These are phyloP conservation scores for Anisogramma anomala DNA, from an alignment of 2,329 filamentous ascomycete species.

Conservation along the genomic window DNA sequence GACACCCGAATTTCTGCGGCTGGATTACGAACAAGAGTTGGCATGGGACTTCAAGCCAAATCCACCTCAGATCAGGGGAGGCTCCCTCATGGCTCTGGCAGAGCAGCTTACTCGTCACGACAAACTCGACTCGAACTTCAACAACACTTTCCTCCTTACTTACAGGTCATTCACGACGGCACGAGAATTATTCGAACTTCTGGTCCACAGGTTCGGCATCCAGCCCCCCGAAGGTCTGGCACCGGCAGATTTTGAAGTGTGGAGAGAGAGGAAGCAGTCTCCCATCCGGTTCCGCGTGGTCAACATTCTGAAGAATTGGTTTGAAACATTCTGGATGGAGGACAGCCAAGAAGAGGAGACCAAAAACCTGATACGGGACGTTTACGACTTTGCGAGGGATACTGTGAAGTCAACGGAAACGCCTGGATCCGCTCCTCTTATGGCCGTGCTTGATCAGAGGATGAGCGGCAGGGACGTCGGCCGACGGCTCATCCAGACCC, in stretches of 20 bases:
- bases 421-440: slow-evolving; percentile 71
- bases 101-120: slow-evolving; percentile 95
- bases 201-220: slow-evolving; percentile 84
- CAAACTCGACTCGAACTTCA: slow-evolving; percentile 88
- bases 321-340: slow-evolving; percentile 99
- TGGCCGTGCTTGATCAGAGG: slow-evolving; percentile 80
- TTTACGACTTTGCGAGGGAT: slow-evolving; percentile 83
- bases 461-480: slow-evolving; percentile 79
- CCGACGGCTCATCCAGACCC: slow-evolving; percentile 75
- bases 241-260: slow-evolving; percentile 66
- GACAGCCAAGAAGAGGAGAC: slow-evolving; percentile 66
- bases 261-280: slow-evolving; percentile 92
- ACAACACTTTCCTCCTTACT: slow-evolving; percentile 93
- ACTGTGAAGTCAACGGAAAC: slow-evolving; percentile 90
- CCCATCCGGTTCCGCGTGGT: slow-evolving; percentile 92
- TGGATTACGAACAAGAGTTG: slow-evolving; percentile 82
- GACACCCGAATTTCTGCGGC: slow-evolving; percentile 67
- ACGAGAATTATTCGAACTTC: slow-evolving; percentile 78
- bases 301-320: slow-evolving; percentile 97
- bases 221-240: slow-evolving; percentile 78
- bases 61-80: slow-evolving; percentile 70
- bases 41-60: slow-evolving; percentile 77
- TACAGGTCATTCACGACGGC: slow-evolving; percentile 92
- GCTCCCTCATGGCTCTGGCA: slow-evolving; percentile 77
- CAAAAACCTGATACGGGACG: slow-evolving; percentile 72